Conservation (phyloP, 116 monocot species). For the Trichopus zeylanicus region DNA sequence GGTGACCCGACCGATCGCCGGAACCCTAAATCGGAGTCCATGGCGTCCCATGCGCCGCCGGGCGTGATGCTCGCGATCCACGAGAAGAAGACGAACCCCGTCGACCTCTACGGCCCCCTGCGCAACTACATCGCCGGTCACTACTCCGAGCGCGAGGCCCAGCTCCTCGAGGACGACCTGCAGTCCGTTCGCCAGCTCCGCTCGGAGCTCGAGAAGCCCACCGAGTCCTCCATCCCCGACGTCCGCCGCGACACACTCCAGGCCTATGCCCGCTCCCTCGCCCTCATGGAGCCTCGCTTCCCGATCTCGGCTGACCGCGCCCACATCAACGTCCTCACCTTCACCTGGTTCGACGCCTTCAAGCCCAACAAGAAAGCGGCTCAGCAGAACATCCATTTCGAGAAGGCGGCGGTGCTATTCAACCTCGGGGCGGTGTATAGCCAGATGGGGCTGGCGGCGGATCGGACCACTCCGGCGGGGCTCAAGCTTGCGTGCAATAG, state of each 20-base stretch:
- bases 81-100: constrained; percentile 78
- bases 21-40: neutral
- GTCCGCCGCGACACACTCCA: constrained; percentile 66
- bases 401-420: constrained; percentile 77
- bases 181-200: constrained; percentile 50
- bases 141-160: constrained; percentile 96
- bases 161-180: constrained; percentile 70
- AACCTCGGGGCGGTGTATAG: constrained; percentile 75
- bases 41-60: constrained; percentile 3
- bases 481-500: constrained; percentile 73
- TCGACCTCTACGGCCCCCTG: constrained; percentile 75
- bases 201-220: constrained; percentile 38
- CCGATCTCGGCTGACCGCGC: constrained; percentile 41
- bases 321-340: constrained; percentile 44
- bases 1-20: too few relatives aligned
- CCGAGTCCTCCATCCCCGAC: constrained; percentile 21
- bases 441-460: constrained; percentile 73
- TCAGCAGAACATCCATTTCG: constrained; percentile 59
- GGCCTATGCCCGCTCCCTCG: constrained; percentile 56
- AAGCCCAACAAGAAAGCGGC: constrained; percentile 51
- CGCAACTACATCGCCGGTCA: constrained; percentile 59
- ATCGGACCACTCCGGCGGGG: constrained; percentile 40
- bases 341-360: constrained; percentile 95
- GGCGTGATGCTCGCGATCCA: constrained; percentile 59
- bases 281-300: constrained; percentile 62